Base-by-base conservation (phyloP, 2,329 filamentous ascomycete genomes). In the Colletotrichum eremochloae region DNA sequence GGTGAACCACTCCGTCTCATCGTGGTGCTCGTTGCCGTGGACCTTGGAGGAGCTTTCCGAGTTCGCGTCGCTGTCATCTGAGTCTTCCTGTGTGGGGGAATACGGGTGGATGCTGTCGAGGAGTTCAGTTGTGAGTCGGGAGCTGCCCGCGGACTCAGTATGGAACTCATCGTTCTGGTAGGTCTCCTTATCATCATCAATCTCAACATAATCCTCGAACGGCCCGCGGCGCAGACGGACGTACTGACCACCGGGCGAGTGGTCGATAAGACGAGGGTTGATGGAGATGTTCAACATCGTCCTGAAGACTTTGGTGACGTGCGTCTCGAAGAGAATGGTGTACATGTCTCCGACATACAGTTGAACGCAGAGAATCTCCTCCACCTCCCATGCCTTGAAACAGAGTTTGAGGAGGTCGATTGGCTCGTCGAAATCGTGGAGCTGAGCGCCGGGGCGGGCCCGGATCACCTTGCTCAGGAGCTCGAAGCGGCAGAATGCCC, bases 301-400 rank as follows among this genome's bases (percentile, higher is more conserved):
- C 1, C 38, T 2, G 12, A 57, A 3, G 20, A 40, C 12, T 20
- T 33, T 33, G 33, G 1, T 2, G 20, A 57, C 12, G n/a, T 57
- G 53, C 3, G 20, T n/a, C 53, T 57, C 53, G 9, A 57, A 36
- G 11, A 57, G 33, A 1, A 57, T 40, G 53, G 33, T 57, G 20
- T 57, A 33, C 53, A 57, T 38, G 11, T 40, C 53, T 6, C 53
- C 24, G 50, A 58, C 24, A 42, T 68, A 68, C 31, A 64, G 18
- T 3, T 42, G 62, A 5, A 64, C 67, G 33, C 60, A 64, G 20
- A 58, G 42, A 6, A 68, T 15, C 33, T 68, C 67, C 36, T 68
- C 67, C 18, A 65, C n/a, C 60, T 68, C 67, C 61, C 62, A 64
- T 11, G 52, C 24, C 24, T 68, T 52, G 11, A 65, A 68, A 8